Evolutionary conservation across 208 protist species (phyloP), one percentile per base, ranked within the genome.

Genomic region (Vickermania spadyakhi): DNA sequence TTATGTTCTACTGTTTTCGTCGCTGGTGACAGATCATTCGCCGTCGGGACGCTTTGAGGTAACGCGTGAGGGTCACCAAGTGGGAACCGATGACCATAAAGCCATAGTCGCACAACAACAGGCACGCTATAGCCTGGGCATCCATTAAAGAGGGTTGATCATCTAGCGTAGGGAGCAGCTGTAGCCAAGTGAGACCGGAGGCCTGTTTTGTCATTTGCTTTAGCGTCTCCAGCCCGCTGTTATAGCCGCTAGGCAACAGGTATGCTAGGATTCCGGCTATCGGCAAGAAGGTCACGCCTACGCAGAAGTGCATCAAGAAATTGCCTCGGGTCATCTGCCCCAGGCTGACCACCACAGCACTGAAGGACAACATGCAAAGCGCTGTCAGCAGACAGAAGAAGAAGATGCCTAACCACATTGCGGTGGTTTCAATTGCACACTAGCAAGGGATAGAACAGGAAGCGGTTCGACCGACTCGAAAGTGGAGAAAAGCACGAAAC

Each of bases 31-130:
- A 65, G 29, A 78, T 25, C 1, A 85, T 28, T 26, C 84, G 78
- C 2, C 81, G 58, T 31, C 72, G 60, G 2, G 84, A 92, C 21
- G 81, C 58, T 65, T 87, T 88, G 54, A 92, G 50, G 26, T 79
- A 53, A 3, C 84, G 75, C 27, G 51, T 58, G 26, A 92, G 66
- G 28, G 86, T 76, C 2, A 89, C 58, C 29, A 88, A 27, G 60
- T 81, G 81, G 5, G 64, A 68, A 57, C 55, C 53, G 28, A 92
- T 49, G 28, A 76, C 45, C 36, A 69, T 54, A 1, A 56, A 66
- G 13, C 69, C 81, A 64, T 92, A 92, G 7, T 66, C 78, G 21
- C 72, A n/a, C 53, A 84, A 75, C 11, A 92, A 36, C 55, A 92
- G 29, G 55, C 78, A 73, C 25, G 66, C 66, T 64, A 85, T 75